phyloP scores from a whole-genome alignment of 176 grass and related monocot species.

The Musa beccarii region DNA sequence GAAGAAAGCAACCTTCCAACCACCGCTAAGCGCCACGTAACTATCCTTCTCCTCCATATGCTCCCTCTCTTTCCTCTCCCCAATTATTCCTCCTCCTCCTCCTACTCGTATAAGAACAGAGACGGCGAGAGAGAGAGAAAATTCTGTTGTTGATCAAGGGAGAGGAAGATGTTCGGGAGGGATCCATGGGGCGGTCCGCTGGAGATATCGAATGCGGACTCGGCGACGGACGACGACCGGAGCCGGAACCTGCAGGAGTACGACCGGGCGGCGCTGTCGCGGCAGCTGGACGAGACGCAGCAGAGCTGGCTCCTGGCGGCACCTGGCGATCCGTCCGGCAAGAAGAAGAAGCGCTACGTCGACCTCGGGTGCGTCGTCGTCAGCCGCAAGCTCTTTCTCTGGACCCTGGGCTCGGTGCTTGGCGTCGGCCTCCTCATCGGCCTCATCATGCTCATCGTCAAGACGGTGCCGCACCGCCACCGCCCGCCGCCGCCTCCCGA shows the following conservation, averaged over 20 bases:
- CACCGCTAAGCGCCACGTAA: background rate
- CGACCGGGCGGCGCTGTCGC: constrained; percentile 12
- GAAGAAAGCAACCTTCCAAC: background rate
- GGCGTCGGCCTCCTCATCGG: constrained; percentile 6
- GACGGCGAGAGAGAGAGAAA: too few relatives aligned
- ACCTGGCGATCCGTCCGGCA: background rate
- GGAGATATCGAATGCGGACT: constrained; percentile 8
- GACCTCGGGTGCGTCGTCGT: constrained; percentile 5
- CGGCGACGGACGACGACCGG: constrained; percentile 7
- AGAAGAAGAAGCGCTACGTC: constrained; percentile 14
- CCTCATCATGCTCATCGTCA: constrained; percentile 4
- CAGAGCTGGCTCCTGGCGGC: constrained; percentile 77
- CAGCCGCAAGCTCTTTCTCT: constrained; percentile 9
- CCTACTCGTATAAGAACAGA: background rate
- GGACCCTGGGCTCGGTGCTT: background rate
- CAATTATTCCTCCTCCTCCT: background rate
- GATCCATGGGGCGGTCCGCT: constrained; percentile 6
- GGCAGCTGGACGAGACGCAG: constrained; percentile 86
- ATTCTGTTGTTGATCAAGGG: too few relatives aligned
- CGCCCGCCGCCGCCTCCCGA: background rate
- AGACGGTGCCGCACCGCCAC: constrained; percentile 7
- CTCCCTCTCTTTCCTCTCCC: background rate
- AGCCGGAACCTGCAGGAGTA: constrained; percentile 13
- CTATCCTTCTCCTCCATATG: background rate
- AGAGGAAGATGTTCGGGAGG: constrained; percentile 6